A percentile compares a stretch with the other conserved stretches of the same genome.
These are phyloP conservation scores for Streptanthus diversifolius DNA, from an alignment of 345 rosid species.

Conservation along the genomic window DNA sequence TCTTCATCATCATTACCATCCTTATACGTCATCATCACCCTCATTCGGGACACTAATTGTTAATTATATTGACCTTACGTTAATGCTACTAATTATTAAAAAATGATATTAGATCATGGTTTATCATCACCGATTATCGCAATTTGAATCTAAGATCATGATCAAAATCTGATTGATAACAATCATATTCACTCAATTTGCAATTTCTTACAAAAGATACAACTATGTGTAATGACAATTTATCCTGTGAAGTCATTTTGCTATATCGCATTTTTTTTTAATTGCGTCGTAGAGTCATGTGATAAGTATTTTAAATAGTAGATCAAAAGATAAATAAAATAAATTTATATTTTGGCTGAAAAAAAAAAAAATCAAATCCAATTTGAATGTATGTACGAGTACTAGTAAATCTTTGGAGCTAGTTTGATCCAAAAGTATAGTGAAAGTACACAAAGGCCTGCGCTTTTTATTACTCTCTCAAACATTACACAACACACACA, in stretches of 20 bases:
- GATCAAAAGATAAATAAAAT: neutral
- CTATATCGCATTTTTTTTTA: neutral
- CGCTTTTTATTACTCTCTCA: slow-evolving; percentile 3
- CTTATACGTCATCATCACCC: slow-evolving; percentile 22
- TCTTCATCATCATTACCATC: slow-evolving; percentile 24
- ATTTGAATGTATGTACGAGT: slow-evolving; percentile 1
- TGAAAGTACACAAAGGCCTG: neutral
- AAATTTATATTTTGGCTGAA: no score
- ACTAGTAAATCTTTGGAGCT: neutral
- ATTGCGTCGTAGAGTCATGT: neutral
- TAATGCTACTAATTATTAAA: neutral
- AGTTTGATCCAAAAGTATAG: slow-evolving; percentile 18
- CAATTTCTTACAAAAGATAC: neutral
- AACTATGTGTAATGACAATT: neutral
- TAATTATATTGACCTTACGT: neutral
- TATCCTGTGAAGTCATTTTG: neutral
- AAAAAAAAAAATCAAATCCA: neutral
- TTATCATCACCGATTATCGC: no score
- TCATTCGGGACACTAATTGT: neutral
- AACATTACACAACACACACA: neutral
- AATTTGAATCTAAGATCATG: neutral
- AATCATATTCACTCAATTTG: neutral
- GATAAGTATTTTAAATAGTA: neutral
- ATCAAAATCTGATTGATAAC: neutral
- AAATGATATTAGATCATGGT: neutral